A percentile compares a stretch with the other conserved stretches of the same genome.
These are phyloP conservation scores for Cladosporium sp. DNA, from an alignment of 2,329 filamentous ascomycete species.

Conservation along the genomic window DNA sequence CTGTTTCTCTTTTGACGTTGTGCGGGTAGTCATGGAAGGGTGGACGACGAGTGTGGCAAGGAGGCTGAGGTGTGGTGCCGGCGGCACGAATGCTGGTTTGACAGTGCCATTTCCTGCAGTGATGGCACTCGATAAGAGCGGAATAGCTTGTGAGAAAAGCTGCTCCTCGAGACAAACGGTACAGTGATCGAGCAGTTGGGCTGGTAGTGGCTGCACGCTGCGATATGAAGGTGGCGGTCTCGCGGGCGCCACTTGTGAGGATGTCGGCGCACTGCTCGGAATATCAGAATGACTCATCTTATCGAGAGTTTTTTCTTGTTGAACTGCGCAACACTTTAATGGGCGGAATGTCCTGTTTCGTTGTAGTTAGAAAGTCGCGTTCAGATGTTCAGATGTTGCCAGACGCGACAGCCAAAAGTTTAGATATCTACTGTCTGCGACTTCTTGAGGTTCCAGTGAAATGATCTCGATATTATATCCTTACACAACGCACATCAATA, in stretches of 20 bases:
- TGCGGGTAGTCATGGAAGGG: conserved; percentile 73
- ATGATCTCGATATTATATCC: neutral
- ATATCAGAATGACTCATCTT: neutral
- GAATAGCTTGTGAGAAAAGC: conserved; percentile 51
- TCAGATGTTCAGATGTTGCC: neutral
- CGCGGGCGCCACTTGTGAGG: neutral
- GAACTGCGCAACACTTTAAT: neutral
- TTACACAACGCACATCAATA: too few relatives aligned
- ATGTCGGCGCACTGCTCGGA: conserved; percentile 5
- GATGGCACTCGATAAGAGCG: conserved; percentile 65
- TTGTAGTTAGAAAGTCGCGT: neutral
- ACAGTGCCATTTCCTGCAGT: conserved; percentile 50
- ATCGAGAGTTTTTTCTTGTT: neutral
- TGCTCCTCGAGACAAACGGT: conserved; percentile 75
- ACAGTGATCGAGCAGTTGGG: conserved; percentile 65
- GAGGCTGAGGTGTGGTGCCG: conserved; percentile 71
- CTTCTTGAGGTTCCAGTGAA: neutral
- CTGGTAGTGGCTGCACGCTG: conserved; percentile 48
- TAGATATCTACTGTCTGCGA: neutral
- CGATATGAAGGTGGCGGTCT: conserved; percentile 21
- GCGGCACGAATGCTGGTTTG: conserved; percentile 62
- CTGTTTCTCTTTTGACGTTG: conserved; percentile 59
- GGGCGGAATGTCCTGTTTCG: neutral
- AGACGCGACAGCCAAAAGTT: neutral
- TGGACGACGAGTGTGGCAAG: conserved; percentile 82